Evolutionary conservation across 805 yeast species (phyloP).

Genomic region (Kazachstania taianensis): DNA sequence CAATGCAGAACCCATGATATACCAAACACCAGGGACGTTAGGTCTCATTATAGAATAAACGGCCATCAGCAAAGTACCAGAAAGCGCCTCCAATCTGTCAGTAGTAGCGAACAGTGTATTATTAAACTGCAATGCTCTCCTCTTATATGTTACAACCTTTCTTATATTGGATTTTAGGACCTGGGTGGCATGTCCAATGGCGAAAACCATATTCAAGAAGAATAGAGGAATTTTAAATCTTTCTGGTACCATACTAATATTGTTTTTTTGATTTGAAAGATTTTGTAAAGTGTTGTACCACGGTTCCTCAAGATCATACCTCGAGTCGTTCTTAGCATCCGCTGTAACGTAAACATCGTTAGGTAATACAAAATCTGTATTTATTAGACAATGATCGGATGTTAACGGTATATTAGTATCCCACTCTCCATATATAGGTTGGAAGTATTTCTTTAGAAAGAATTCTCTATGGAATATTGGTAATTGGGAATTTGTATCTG

Average conservation of each 20-base stretch:
- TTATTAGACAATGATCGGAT: constrained; percentile 41
- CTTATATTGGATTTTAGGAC: constrained; percentile 56
- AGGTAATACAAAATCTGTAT: constrained; percentile 27
- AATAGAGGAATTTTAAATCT: constrained; percentile 46
- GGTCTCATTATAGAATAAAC: constrained; percentile 81
- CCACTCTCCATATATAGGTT: constrained; percentile 70
- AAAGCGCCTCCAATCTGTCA: constrained; percentile 62
- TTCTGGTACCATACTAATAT: constrained; percentile 37
- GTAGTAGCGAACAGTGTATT: constrained; percentile 46
- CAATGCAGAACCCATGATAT: constrained; percentile 68
- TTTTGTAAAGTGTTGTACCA: constrained; percentile 36
- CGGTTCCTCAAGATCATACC: constrained; percentile 3
- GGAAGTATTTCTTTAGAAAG: constrained; percentile 55
- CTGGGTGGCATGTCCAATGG: constrained; percentile 68
- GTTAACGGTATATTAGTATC: constrained; percentile 46
- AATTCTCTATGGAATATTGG: constrained; percentile 79
- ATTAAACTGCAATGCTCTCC: constrained; percentile 51
- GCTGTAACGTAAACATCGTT: constrained; percentile 8
- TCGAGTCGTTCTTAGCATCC: constrained; percentile 7
- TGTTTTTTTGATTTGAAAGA: constrained; percentile 19
- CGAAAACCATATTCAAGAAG: constrained; percentile 68
- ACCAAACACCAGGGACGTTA: constrained; percentile 89
- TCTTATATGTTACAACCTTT: constrained; percentile 59
- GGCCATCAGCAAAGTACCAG: constrained; percentile 59
- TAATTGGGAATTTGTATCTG: constrained; percentile 71